Conservation (phyloP, 208 protist species). For the Acanthamoeba sp. region DNA sequence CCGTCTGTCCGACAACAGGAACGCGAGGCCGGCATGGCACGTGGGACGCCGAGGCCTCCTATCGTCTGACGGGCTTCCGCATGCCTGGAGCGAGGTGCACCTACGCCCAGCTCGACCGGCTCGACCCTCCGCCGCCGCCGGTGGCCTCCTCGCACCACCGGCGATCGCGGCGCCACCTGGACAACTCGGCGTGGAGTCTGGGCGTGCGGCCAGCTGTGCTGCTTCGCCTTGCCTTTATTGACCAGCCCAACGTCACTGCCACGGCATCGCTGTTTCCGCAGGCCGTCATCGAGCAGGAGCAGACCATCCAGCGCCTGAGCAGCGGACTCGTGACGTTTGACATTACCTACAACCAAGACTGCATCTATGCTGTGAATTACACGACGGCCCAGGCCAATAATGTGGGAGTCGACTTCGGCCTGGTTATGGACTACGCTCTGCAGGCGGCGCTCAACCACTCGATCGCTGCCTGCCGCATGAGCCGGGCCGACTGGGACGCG, state of each 20-base stretch:
- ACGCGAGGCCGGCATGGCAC: background rate
- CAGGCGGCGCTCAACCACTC: background rate
- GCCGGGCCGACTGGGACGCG: background rate
- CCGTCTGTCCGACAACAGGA: background rate
- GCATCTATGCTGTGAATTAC: background rate
- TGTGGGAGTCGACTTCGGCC: background rate
- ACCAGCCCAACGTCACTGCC: background rate
- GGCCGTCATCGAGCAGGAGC: background rate
- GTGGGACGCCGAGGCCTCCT: background rate
- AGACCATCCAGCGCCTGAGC: background rate
- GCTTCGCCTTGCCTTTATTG: background rate
- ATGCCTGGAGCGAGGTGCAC: background rate
- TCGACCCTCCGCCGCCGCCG: background rate
- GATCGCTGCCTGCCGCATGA: background rate
- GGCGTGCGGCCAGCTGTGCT: background rate
- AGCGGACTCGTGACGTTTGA: background rate
- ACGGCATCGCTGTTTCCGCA: background rate
- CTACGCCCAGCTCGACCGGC: background rate
- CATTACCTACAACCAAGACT: background rate
- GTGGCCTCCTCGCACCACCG: background rate
- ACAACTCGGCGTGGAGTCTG: background rate
- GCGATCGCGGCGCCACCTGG: background rate
- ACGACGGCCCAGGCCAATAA: background rate
- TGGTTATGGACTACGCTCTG: background rate
- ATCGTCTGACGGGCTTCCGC: background rate